phyloP scores from a whole-genome alignment of 2,329 filamentous ascomycete genomes.

The Diaporthe sp. region DNA sequence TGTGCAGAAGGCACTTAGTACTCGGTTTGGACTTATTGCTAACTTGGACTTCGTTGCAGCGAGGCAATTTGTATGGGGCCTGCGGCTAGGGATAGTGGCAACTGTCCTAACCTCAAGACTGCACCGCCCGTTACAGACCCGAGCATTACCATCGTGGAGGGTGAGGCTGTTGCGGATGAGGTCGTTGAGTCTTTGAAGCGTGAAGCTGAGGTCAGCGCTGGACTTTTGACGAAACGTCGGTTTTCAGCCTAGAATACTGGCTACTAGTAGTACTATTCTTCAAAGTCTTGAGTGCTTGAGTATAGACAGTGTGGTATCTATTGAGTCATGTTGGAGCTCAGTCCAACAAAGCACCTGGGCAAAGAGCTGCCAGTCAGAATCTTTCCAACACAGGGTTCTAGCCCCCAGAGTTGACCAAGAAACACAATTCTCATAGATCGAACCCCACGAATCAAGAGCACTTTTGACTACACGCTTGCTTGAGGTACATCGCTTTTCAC shows the following conservation, averaged over 20 bases:
- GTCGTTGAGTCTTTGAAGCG: neutral
- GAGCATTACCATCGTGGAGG: neutral
- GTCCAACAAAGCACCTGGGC: neutral
- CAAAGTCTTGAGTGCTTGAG: neutral
- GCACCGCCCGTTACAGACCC: neutral
- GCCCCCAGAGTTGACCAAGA: neutral
- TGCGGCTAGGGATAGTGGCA: neutral
- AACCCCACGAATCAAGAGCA: neutral
- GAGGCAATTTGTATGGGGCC: neutral
- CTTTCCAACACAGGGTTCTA: neutral
- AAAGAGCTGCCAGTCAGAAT: neutral
- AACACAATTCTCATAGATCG: neutral
- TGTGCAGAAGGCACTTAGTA: neutral
- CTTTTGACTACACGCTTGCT: neutral
- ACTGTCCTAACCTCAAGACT: neutral
- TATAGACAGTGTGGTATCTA: neutral
- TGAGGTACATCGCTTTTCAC: too few relatives aligned
- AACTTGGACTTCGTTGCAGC: neutral
- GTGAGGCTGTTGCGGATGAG: neutral
- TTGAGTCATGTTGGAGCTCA: neutral
- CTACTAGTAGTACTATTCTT: neutral
- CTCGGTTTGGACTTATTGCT: neutral
- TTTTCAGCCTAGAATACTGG: neutral
- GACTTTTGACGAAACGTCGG: neutral
- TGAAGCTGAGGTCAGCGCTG: neutral